phyloP scores from a whole-genome alignment of 192 early-diverging fungal species.

The Backusella morwellensis region DNA sequence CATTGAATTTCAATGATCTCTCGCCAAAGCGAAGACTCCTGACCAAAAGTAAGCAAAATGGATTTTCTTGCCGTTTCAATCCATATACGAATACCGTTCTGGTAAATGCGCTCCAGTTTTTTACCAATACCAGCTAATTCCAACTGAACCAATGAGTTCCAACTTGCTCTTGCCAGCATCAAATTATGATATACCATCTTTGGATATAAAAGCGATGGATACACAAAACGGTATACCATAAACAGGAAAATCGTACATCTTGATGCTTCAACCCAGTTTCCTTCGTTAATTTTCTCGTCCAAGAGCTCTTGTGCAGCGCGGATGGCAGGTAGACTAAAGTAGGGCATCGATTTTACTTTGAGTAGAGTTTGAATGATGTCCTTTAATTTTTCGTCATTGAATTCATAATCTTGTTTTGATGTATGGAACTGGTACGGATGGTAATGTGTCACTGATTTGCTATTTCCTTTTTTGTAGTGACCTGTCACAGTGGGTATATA shows the following conservation, averaged over 20 bases:
- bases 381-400: neutral
- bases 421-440: neutral
- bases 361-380: neutral
- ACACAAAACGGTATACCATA: slow-evolving; percentile 23
- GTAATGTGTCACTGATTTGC: neutral
- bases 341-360: neutral
- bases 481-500: neutral
- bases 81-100: slow-evolving; percentile 19
- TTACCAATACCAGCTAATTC: slow-evolving; percentile 30
- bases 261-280: slow-evolving; percentile 24
- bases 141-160: slow-evolving; percentile 31
- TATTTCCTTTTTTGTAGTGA: slow-evolving; percentile 1
- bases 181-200: slow-evolving; percentile 13
- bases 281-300: slow-evolving; percentile 1
- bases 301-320: neutral
- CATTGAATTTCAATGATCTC: slow-evolving; percentile 33
- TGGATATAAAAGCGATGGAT: slow-evolving; percentile 21
- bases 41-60: slow-evolving; percentile 16
- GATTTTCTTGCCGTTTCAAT: slow-evolving; percentile 19
- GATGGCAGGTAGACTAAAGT: neutral
- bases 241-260: slow-evolving; percentile 15
- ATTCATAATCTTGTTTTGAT: neutral
- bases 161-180: slow-evolving; percentile 20
- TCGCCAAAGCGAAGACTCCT: slow-evolving; percentile 19
- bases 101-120: slow-evolving; percentile 19